These are phyloP conservation scores for Allomyces macrogynus DNA, from an alignment of 192 early-diverging fungal genomes.

Conservation along the genomic window DNA sequence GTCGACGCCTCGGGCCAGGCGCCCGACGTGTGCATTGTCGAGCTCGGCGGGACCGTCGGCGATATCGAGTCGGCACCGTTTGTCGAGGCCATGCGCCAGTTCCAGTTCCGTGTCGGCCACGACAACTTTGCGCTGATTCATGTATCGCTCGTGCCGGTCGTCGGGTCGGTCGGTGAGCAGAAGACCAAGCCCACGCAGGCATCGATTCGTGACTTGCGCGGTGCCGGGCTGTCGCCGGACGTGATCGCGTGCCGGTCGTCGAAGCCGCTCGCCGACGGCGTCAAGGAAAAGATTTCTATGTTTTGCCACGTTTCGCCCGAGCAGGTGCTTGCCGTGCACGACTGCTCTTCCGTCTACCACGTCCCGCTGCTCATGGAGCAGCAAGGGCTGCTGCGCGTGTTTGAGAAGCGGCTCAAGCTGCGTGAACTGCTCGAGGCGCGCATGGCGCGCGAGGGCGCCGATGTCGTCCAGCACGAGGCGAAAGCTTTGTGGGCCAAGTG, in stretches of 20 bases:
- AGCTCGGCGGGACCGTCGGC: conserved; percentile 94
- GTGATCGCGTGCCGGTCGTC: conserved; percentile 88
- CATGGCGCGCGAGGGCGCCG: background rate
- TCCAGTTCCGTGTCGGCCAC: conserved; percentile 97
- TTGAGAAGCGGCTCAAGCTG: conserved; percentile 61
- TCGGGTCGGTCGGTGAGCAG: conserved; percentile 94
- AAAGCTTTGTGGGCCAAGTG: conserved; percentile 53
- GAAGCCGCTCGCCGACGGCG: conserved; percentile 60
- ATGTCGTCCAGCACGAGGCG: background rate
- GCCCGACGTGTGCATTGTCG: conserved; percentile 95
- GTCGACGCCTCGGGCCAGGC: conserved; percentile 58
- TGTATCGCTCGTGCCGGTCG: conserved; percentile 92
- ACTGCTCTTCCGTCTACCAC: conserved; percentile 91
- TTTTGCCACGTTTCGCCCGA: conserved; percentile 94
- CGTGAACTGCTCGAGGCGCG: conserved; percentile 7
- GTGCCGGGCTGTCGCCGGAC: conserved; percentile 84
- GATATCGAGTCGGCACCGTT: conserved; percentile 99
- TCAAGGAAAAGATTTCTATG: conserved; percentile 88
- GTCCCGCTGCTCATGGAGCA: conserved; percentile 76
- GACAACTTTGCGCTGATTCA: conserved; percentile 97
- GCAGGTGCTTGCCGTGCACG: conserved; percentile 84
- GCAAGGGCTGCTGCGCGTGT: conserved; percentile 65
- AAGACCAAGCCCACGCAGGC: conserved; percentile 99
- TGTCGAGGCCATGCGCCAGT: conserved; percentile 98
- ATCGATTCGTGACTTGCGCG: conserved; percentile 80